Evolutionary conservation across 257 asterid genomes (phyloP), one percentile per base, ranked within the genome.

Genomic region (Coffea eugenioides): DNA sequence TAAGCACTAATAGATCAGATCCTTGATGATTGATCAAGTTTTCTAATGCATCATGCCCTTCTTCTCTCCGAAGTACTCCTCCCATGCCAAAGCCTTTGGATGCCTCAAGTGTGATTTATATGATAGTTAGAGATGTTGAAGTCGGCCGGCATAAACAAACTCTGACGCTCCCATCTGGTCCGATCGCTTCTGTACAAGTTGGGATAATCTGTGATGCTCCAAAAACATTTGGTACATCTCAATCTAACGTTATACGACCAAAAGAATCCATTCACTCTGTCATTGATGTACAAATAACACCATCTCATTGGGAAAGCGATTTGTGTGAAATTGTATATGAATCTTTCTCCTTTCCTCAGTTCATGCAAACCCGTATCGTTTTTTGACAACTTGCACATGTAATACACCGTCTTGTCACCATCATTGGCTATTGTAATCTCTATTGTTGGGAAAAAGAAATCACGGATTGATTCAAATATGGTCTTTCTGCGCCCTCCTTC

Each of bases 241-340:
- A 79, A 76, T 54, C 84, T 66, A 10, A 80, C 83, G 52, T 76
- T 73, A 64, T 83, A 80, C 10, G 75, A 82, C 86, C 86, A 83
- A 41, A 83, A 73, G 61, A 80, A 83, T 0, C 84, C 84, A 46
- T 76, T 65, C 2, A 76, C 62, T 46, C 69, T 79, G 27, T 78
- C 75, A 67, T 83, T 80, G 39, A 80, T 77, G 73, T 80, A 83
- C 46, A 83, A 59, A 34, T 75, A 83, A 69, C 86, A 80, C 86
- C 86, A 83, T 5, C 75, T 36, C 86, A 83, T 83, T 15, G 86
- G 81, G 16, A 80, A 80, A 5, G 84, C 86, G 20, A 83, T 5
- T 27, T 83, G 81, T 5, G 81, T 69, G 69, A 83, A 74, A 54
- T 71, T 83, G 61, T 74, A 83, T 13, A n/a, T 48, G 75, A 70